Percentiles rank a stretch among this genome's conserved stretches.
phyloP scores from a whole-genome alignment of 2,329 filamentous ascomycete genomes.

The Emericellopsis cladophorae region DNA sequence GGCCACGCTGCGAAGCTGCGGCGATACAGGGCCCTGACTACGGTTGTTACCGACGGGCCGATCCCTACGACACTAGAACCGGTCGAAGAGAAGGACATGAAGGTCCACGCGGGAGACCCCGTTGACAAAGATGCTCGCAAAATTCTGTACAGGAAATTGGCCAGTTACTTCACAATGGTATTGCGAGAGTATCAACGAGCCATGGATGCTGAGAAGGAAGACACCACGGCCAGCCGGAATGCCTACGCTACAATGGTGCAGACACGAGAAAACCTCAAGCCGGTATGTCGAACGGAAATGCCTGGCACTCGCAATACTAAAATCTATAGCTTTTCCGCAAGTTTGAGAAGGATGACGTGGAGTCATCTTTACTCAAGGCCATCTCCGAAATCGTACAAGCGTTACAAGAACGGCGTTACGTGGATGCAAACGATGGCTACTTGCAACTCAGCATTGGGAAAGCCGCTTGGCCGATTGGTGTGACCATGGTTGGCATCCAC shows the following conservation, averaged over 20 bases:
- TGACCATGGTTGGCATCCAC: constrained; percentile 99
- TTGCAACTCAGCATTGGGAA: constrained; percentile 87
- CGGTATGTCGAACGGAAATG: constrained; percentile 28
- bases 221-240: constrained; percentile 66
- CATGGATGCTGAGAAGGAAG: constrained; percentile 49
- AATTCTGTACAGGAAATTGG: constrained; percentile 76
- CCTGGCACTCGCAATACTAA: not conserved
- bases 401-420: constrained; percentile 82
- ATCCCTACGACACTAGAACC: constrained; percentile 76
- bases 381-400: constrained; percentile 86
- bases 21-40: constrained; percentile 55
- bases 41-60: constrained; percentile 57
- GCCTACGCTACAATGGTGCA: constrained; percentile 79
- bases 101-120: constrained; percentile 52
- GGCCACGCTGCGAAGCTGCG: constrained; percentile 54
- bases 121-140: constrained; percentile 51
- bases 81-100: constrained; percentile 81
- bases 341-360: constrained; percentile 69
- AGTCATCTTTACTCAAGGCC: constrained; percentile 66
- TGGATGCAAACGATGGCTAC: constrained; percentile 94
- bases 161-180: constrained; percentile 95
- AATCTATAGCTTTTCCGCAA: constrained; percentile 60
- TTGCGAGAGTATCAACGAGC: constrained; percentile 75
- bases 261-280: constrained; percentile 76
- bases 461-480: constrained; percentile 96